Percentiles rank a stretch among this genome's conserved stretches.
These are phyloP conservation scores for Saccharomycopsis synnaedendra DNA, from an alignment of 805 yeast species.

Conservation along the genomic window DNA sequence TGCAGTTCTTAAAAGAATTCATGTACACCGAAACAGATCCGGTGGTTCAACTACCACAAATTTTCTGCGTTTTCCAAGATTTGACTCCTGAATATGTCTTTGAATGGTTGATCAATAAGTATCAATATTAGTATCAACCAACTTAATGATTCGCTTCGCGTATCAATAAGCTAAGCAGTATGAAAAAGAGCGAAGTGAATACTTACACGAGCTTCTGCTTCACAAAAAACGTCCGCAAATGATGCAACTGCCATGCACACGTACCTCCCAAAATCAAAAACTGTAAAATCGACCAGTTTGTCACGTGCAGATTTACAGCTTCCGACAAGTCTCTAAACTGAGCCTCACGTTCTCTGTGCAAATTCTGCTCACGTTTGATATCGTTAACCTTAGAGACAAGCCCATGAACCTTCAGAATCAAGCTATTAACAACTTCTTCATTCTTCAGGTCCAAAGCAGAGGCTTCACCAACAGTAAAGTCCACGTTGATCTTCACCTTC, in stretches of 20 bases:
- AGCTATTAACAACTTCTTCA: slow-evolving; percentile 39
- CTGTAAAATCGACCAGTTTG: slow-evolving; percentile 66
- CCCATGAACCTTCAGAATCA: slow-evolving; percentile 46
- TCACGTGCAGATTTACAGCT: slow-evolving; percentile 55
- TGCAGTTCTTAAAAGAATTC: too few relatives aligned
- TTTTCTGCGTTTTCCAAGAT: too few relatives aligned
- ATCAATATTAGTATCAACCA: too few relatives aligned
- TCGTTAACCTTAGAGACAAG: slow-evolving; percentile 47
- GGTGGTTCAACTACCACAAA: too few relatives aligned
- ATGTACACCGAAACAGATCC: too few relatives aligned
- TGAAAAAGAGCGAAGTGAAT: too few relatives aligned
- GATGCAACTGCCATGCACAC: slow-evolving; percentile 65
- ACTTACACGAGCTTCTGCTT: slow-evolving; percentile 56
- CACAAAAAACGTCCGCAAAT: slow-evolving; percentile 65
- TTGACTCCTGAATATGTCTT: too few relatives aligned
- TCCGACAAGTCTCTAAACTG: slow-evolving; percentile 63
- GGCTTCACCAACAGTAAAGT: slow-evolving; percentile 58
- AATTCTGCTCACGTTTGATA: slow-evolving; percentile 52
- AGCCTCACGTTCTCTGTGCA: slow-evolving; percentile 68
- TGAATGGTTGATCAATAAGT: too few relatives aligned
- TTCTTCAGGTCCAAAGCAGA: slow-evolving; percentile 58
- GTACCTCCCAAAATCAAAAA: slow-evolving; percentile 51
- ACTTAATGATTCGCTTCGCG: too few relatives aligned
- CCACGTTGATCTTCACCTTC: slow-evolving; percentile 47
- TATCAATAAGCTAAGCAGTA: too few relatives aligned